Evolutionary conservation across 345 rosid species (phyloP), one percentile per base, ranked within the genome.

Genomic region (Toxicodendron radicans): DNA sequence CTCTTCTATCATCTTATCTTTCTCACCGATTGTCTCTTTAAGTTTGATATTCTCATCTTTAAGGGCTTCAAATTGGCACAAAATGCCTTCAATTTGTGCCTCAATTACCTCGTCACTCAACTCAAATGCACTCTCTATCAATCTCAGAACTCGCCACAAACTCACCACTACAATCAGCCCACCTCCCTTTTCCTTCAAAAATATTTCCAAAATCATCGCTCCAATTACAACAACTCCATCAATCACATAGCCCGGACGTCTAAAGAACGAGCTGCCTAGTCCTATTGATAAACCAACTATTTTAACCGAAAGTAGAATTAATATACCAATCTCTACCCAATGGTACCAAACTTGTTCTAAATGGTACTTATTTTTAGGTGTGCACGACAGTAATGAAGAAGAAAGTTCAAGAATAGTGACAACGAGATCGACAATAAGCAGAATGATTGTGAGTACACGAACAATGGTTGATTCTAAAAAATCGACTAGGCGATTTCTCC

Each of bases 101-200:
- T 86, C 90, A 66, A 93, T 93, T 62, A 93, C 91, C 45, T 88
- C 94, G 65, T 91, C 93, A 58, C 93, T 91, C 71, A 93, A 80
- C 83, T 91, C 93, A 45, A 91, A 84, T 0, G 92, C 91, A 46
- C 87, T 88, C 75, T 89, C 97, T 8, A 93, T 84, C 49, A 89
- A 86, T 59, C 97, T 84, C 65, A 88, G 64, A 51, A 93, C 83
- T 23, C 94, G 70, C 98, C 97, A 93, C 80, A 91, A 78, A 53
- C 97, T 87, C 57, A 85, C 92, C 66, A 87, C 76, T 2, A 86
- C 89, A 21, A 93, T 73, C 84, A 91, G 81, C 12, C 94, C 95
- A 10, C 90, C 89, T 51, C 92, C 97, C 51, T 76, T 84, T 70
- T 13, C 73, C 70, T 85, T 91, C 77, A 89, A 30, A 46, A 76